These are phyloP conservation scores for Forsythia suspensa DNA, from an alignment of 257 asterid genomes.

Conservation along the genomic window DNA sequence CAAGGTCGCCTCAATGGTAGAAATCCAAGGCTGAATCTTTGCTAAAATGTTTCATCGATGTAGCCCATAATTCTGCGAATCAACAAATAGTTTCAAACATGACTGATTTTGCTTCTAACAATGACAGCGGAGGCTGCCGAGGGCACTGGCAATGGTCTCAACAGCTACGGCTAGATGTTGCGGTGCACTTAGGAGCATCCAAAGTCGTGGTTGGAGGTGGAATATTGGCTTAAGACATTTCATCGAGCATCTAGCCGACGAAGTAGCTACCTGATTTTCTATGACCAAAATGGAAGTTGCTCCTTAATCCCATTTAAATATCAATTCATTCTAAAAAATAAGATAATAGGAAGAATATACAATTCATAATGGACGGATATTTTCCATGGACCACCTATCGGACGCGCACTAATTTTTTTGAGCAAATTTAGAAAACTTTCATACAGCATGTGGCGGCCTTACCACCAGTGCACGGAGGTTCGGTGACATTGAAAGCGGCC, in stretches of 20 bases:
- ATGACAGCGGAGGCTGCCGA: not conserved
- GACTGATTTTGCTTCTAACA: no score
- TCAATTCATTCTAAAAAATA: no score
- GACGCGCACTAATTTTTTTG: not conserved
- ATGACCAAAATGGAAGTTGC: not conserved
- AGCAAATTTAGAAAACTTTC: not conserved
- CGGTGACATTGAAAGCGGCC: not conserved
- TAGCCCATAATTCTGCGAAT: no score
- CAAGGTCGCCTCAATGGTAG: no score
- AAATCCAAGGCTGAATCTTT: no score
- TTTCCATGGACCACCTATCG: not conserved
- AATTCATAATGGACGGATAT: not conserved
- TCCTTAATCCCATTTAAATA: not conserved
- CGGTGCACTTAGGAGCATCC: not conserved
- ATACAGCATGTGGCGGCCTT: not conserved
- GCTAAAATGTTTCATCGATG: no score
- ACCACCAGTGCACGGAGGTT: not conserved
- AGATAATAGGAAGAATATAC: not conserved
- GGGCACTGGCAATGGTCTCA: not conserved
- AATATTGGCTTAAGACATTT: not conserved
- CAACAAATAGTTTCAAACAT: no score
- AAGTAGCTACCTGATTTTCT: not conserved
- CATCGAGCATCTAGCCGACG: not conserved
- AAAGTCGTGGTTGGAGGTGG: not conserved
- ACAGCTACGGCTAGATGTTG: not conserved